phyloP scores from a whole-genome alignment of 2,329 filamentous ascomycete species.

The Paecilomyces niveus region DNA sequence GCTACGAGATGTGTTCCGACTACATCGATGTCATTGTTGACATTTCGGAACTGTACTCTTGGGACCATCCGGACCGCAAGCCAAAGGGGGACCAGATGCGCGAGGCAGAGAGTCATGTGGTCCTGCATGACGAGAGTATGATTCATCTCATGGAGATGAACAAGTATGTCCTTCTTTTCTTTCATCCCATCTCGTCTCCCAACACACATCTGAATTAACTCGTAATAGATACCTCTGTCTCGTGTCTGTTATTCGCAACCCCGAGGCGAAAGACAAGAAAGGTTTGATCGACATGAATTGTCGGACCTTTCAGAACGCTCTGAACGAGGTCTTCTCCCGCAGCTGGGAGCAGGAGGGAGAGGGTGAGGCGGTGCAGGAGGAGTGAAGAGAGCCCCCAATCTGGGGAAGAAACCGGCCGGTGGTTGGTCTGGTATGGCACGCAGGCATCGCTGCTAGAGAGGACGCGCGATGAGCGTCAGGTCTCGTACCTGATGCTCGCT shows the following conservation, averaged over 20 bases:
- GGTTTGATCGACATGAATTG: constrained; percentile 62
- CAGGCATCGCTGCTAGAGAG: background rate
- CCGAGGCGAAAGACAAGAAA: constrained; percentile 57
- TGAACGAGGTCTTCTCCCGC: constrained; percentile 55
- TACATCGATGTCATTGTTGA: constrained; percentile 99
- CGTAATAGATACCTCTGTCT: constrained; percentile 52
- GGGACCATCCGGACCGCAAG: constrained; percentile 43
- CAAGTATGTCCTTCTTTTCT: constrained; percentile 41
- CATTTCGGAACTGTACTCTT: constrained; percentile 92
- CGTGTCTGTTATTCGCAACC: constrained; percentile 58
- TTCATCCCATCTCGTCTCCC: background rate
- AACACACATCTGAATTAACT: constrained; percentile 9
- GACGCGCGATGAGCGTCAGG: background rate
- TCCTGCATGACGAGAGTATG: constrained; percentile 54
- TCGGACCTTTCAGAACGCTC: constrained; percentile 55
- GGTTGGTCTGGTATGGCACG: background rate
- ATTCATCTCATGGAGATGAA: constrained; percentile 62
- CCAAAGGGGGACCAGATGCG: constrained; percentile 39
- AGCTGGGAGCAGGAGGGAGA: constrained; percentile 36
- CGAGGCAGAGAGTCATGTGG: constrained; percentile 57
- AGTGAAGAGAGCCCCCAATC: background rate
- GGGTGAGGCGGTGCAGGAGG: constrained; percentile 4
- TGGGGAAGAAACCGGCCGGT: background rate
- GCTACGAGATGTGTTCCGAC: constrained; percentile 97
- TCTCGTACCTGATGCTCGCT: background rate